These are phyloP conservation scores for Eremothecium coryli DNA, from an alignment of 1,139 yeast species.

Conservation along the genomic window DNA sequence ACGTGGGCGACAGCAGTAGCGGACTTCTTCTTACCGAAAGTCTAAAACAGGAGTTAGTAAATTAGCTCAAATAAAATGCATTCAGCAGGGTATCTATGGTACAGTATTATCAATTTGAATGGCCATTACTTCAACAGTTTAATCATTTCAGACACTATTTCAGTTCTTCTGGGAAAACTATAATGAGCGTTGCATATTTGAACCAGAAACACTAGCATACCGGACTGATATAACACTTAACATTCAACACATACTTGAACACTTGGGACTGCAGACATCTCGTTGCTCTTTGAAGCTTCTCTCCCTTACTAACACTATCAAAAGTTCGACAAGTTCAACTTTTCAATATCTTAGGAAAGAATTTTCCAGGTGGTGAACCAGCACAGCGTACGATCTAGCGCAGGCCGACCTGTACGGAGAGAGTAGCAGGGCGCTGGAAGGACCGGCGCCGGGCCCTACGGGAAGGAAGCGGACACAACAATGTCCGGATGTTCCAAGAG, in stretches of 20 bases:
- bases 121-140: too few species aligned
- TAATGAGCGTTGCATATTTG: too few species aligned
- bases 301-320: slow-evolving; percentile 7
- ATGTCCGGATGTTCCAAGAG: neutral
- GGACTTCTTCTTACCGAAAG: slow-evolving; percentile 99
- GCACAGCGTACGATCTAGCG: neutral
- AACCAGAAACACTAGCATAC: too few species aligned
- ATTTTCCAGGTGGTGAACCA: slow-evolving; percentile 1
- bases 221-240: too few species aligned
- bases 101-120: neutral
- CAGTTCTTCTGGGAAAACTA: too few species aligned
- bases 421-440: neutral
- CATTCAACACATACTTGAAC: slow-evolving; percentile 62
- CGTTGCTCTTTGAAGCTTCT: slow-evolving; percentile 5
- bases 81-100: too few species aligned
- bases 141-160: too few species aligned
- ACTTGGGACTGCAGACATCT: slow-evolving; percentile 52
- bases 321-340: slow-evolving; percentile 1
- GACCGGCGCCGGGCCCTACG: neutral
- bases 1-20: slow-evolving; percentile 99
- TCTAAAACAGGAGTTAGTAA: slow-evolving; percentile 38
- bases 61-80: too few species aligned
- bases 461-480: slow-evolving; percentile 1
- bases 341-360: slow-evolving; percentile 2
- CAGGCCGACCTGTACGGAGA: too few species aligned